A percentile compares a stretch with the other conserved stretches of the same genome.
These are phyloP conservation scores for Gastrodia elata DNA, from an alignment of 106 monocot genomes.

Conservation along the genomic window DNA sequence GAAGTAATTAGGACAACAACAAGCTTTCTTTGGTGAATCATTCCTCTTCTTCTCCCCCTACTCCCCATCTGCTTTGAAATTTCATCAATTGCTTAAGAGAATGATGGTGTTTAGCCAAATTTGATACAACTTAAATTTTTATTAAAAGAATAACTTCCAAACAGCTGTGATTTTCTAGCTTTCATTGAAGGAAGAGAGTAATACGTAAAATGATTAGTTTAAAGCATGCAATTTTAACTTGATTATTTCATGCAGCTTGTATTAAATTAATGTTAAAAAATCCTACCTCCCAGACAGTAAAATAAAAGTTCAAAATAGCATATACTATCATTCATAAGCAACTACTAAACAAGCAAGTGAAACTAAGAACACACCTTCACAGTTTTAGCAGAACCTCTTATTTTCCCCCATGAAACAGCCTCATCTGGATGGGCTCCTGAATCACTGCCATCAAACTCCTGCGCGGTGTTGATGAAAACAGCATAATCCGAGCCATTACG, in stretches of 20 bases:
- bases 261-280: neutral
- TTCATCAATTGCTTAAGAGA: neutral
- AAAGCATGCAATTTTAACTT: neutral
- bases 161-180: neutral
- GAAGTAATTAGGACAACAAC: too few species aligned
- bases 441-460: conserved; percentile 97
- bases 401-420: conserved; percentile 96
- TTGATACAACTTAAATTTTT: neutral
- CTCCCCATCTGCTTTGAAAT: neutral
- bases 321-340: neutral
- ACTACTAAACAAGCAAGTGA: neutral
- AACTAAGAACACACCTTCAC: conserved; percentile 49
- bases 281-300: neutral
- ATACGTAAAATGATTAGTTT: neutral
- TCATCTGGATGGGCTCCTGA: conserved; percentile 96
- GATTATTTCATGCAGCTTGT: neutral
- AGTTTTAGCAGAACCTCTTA: conserved; percentile 67
- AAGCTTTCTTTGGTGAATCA: too few species aligned
- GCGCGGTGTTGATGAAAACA: conserved; percentile 86
- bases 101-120: neutral
- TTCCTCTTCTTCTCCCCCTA: neutral
- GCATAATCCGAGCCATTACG: conserved; percentile 94
- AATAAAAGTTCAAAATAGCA: neutral
- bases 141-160: neutral
- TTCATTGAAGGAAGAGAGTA: neutral